Evolutionary conservation across 2,329 filamentous ascomycete genomes (phyloP).

Genomic region (Hortaea werneckii): DNA sequence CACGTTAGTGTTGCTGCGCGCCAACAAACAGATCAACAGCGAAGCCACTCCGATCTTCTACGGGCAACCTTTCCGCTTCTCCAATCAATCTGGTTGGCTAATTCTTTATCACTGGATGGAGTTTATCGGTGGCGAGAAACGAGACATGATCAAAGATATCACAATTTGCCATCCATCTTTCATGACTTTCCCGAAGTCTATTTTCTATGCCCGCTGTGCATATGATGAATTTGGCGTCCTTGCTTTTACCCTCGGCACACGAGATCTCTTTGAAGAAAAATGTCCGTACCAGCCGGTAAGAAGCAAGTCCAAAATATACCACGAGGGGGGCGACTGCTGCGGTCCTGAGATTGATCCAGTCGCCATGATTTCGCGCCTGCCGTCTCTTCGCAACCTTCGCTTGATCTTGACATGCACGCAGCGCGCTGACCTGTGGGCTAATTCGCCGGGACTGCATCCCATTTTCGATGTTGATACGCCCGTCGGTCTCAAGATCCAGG

Average conservation of each 20-base stretch:
- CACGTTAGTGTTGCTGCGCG: slow-evolving; percentile 1
- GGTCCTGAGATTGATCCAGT: not conserved
- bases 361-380: not conserved
- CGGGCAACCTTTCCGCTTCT: slow-evolving; percentile 29
- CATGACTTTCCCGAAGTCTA: not conserved
- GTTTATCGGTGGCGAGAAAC: not conserved
- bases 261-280: too few species aligned
- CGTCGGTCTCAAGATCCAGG: too few species aligned
- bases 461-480: not conserved
- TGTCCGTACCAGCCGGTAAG: too few species aligned
- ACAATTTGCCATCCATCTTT: not conserved
- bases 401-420: not conserved
- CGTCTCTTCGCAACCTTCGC: not conserved
- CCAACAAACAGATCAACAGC: slow-evolving; percentile 20
- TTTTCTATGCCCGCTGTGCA: not conserved
- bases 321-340: too few species aligned
- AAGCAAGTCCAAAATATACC: too few species aligned
- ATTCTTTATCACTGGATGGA: slow-evolving; percentile 1
- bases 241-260: too few species aligned
- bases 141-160: not conserved
- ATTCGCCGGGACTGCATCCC: not conserved
- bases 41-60: slow-evolving; percentile 37
- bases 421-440: not conserved
- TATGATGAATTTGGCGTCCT: too few species aligned
- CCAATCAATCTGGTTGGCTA: slow-evolving; percentile 7